phyloP scores from a whole-genome alignment of 2,329 filamentous ascomycete genomes.

The Neobulgaria alba region DNA sequence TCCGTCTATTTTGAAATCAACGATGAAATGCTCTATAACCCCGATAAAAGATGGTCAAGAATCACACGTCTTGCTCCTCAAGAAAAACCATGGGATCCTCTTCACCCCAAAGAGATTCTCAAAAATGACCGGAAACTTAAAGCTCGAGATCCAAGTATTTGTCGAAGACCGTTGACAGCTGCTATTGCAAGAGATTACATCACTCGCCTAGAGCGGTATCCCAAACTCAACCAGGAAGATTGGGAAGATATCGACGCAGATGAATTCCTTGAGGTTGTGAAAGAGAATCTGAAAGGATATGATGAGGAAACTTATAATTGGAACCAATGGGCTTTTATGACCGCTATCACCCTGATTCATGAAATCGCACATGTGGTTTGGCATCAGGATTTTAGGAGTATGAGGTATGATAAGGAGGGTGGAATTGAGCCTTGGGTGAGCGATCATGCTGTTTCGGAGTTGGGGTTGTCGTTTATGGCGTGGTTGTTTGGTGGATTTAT shows the following conservation, averaged over 20 bases:
- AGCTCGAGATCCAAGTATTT: no score
- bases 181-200: no score
- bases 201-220: no score
- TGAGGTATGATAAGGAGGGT: conserved; percentile 3
- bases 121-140: no score
- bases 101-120: no score
- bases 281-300: neutral
- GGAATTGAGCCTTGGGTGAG: conserved; percentile 17
- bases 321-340: conserved; percentile 19
- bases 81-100: no score
- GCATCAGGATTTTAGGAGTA: conserved; percentile 17
- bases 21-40: no score
- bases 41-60: conserved; percentile 1
- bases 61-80: no score
- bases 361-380: conserved; percentile 23
- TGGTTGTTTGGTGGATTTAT: conserved; percentile 20
- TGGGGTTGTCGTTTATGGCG: conserved; percentile 17
- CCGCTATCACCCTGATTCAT: conserved; percentile 22
- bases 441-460: conserved; percentile 12
- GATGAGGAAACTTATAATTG: conserved; percentile 10
- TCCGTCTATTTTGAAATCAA: no score
- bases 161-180: no score
- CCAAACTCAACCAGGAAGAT: no score
- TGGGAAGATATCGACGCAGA: conserved; percentile 17
- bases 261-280: conserved; percentile 21